These are phyloP conservation scores for Lachancea quebecensis DNA, from an alignment of 805 yeast species.

Conservation along the genomic window DNA sequence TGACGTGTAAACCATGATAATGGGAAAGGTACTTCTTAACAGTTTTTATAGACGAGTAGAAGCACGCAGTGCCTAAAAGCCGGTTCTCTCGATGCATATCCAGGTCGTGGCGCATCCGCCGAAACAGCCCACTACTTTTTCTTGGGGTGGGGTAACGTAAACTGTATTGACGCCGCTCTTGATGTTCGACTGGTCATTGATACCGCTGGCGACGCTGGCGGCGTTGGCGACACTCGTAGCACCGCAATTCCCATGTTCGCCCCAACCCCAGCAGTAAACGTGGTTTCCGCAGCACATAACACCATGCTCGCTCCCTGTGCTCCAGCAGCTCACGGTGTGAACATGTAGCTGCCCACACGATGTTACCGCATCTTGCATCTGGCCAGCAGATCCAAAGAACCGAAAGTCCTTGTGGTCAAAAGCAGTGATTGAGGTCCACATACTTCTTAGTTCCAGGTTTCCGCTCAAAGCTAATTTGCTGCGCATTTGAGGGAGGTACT, in stretches of 20 bases:
- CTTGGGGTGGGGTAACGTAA: constrained; percentile 18
- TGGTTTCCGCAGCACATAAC: constrained; percentile 31
- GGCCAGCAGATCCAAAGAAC: constrained; percentile 56
- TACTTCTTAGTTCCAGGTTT: constrained; percentile 24
- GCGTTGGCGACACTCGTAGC: constrained; percentile 4
- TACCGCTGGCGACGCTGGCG: not conserved
- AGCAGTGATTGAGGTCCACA: constrained; percentile 77
- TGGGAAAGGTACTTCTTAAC: constrained; percentile 77
- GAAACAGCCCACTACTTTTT: constrained; percentile 34
- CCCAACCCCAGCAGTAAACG: constrained; percentile 94
- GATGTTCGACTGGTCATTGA: constrained; percentile 25
- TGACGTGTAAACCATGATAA: constrained; percentile 52
- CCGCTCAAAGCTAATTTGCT: constrained; percentile 10
- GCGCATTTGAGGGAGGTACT: constrained; percentile 15
- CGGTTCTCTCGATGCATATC: constrained; percentile 29
- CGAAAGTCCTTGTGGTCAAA: constrained; percentile 47
- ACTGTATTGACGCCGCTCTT: constrained; percentile 18
- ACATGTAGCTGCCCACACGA: constrained; percentile 18
- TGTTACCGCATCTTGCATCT: constrained; percentile 29
- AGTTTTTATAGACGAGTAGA: constrained; percentile 16
- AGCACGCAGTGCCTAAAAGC: too few species aligned
- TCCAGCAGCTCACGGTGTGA: constrained; percentile 21
- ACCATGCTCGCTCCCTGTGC: constrained; percentile 87
- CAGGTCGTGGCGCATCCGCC: constrained; percentile 71
- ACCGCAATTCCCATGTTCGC: constrained; percentile 97